Evolutionary conservation across 225 moss, liverwort and hornwort species (phyloP), one percentile per base, ranked within the genome.

Genomic region (Straminergon stramineum): DNA sequence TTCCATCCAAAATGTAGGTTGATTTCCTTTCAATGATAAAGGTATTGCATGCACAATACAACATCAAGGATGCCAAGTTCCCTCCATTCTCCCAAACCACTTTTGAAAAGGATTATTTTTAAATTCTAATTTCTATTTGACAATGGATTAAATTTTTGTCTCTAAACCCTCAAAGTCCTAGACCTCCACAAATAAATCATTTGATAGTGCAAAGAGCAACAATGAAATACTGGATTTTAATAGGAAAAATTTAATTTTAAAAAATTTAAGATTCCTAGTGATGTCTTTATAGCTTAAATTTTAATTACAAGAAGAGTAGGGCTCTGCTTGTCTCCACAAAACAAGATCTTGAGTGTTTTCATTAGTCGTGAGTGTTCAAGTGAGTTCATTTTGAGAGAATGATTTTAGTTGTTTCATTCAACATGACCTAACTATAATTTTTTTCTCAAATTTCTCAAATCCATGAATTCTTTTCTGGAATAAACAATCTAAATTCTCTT

Each of bases 181-280:
- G 0, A 56, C 14, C 3, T n/a, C 56, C 0, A 24, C 1, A 0
- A 79, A 2, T n/a, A 2, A 53, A 0, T 22, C 0, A 0, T 15
- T 77, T 2, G 1, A 2, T 5, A 35, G 77, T 9, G 3, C 9
- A 5, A 35, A 35, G 9, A 77, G 4, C 1, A 35, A 55, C 10
- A 22, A 9, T 35, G 3, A 34, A 5, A 1, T 35, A 34, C 1
- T n/a, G n/a, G n/a, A n/a, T 35, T 77, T 7, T 7, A 9, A 53
- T 22, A 13, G 3, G 53, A 0, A 34, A 77, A 56, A 3, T 37
- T 56, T 24, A 15, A 15, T 56, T 56, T 5, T 13, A 56, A 0
- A 4, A 65, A 30, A 64, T 64, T 14, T 0, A 35, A 35, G 2
- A 77, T 77, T 76, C 2, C 11, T 2, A 51, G 1, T 53, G 3